Percentiles rank a stretch among this genome's conserved stretches.
Evolutionary conservation across 2,329 filamentous ascomycete genomes (phyloP).

Genomic region (Elsinoe ampelina): DNA sequence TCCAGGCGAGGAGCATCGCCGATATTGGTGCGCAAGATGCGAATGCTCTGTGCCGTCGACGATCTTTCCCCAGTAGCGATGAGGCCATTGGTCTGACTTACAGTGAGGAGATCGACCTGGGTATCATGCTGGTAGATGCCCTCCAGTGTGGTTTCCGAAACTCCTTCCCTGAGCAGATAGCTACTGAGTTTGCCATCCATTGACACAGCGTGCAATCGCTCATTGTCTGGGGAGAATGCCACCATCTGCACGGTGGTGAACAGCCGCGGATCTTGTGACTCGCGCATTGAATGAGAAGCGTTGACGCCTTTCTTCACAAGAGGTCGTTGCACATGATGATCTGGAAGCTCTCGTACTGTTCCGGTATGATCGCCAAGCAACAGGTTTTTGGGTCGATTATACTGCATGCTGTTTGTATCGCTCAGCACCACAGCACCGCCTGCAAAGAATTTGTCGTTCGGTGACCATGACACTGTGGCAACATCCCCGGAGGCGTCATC

Average conservation of each 20-base stretch:
- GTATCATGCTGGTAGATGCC: conserved; percentile 34
- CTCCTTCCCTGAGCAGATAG: conserved; percentile 1
- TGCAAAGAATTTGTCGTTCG: conserved; percentile 45
- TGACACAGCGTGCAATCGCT: conserved; percentile 35
- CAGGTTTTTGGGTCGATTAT: conserved; percentile 50
- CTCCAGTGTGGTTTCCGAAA: neutral
- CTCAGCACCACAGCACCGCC: conserved; percentile 49
- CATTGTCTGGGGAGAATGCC: conserved; percentile 40
- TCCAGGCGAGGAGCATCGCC: conserved; percentile 16
- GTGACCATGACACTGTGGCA: conserved; percentile 47
- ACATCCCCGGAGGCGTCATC: conserved; percentile 52
- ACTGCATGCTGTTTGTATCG: conserved; percentile 49
- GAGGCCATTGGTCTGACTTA: conserved; percentile 28
- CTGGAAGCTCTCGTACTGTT: conserved; percentile 44
- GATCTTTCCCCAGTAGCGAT: conserved; percentile 41
- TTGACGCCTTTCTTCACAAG: conserved; percentile 32
- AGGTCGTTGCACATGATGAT: conserved; percentile 42
- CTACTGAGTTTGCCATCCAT: conserved; percentile 14
- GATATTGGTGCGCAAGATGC: conserved; percentile 21
- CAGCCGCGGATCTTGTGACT: conserved; percentile 42
- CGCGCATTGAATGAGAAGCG: conserved; percentile 36
- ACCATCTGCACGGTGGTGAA: conserved; percentile 50
- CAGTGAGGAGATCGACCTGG: conserved; percentile 43
- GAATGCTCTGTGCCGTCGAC: conserved; percentile 22
- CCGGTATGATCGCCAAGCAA: conserved; percentile 40